phyloP scores from a whole-genome alignment of 1,284 basidiomycete species.

The Melanopsichium pennsylvanicum region DNA sequence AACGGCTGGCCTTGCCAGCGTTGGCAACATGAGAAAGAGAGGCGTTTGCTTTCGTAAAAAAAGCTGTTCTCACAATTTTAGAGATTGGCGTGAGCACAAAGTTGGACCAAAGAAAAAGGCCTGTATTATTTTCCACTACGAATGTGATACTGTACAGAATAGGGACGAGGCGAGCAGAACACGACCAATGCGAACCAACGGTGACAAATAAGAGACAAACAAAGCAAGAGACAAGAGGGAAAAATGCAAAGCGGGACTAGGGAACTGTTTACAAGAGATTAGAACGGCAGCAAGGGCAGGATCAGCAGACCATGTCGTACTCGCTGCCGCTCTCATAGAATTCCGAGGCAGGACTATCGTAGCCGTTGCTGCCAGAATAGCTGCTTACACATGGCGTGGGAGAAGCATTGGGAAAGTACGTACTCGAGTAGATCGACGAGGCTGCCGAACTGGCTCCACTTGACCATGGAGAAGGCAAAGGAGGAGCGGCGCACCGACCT shows the following conservation, averaged over 20 bases:
- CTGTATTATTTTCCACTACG: too few relatives aligned
- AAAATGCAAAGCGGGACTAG: background rate
- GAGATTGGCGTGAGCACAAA: too few relatives aligned
- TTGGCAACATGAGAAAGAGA: too few relatives aligned
- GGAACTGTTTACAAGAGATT: background rate
- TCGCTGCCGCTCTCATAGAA: slow-evolving; percentile 64
- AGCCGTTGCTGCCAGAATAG: slow-evolving; percentile 46
- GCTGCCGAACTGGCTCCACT: slow-evolving; percentile 21
- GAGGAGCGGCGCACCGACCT: slow-evolving; percentile 9
- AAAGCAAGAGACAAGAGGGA: slow-evolving; percentile 5
- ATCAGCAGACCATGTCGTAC: slow-evolving; percentile 54
- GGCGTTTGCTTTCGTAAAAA: too few relatives aligned
- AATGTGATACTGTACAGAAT: slow-evolving; percentile 10
- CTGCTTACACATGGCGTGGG: slow-evolving; percentile 15
- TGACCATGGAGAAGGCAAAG: slow-evolving; percentile 28
- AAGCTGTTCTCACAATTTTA: too few relatives aligned
- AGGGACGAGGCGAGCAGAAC: background rate
- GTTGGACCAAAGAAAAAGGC: too few relatives aligned
- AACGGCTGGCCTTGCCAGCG: too few relatives aligned
- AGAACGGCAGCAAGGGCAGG: background rate
- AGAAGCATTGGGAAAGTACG: slow-evolving; percentile 29
- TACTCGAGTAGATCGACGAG: slow-evolving; percentile 44
- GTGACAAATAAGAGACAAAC: slow-evolving; percentile 8
- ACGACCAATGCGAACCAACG: slow-evolving; percentile 3
- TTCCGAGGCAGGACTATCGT: slow-evolving; percentile 57